phyloP scores from a whole-genome alignment of 1,284 basidiomycete species.

The Sanghuangporus baumii region DNA sequence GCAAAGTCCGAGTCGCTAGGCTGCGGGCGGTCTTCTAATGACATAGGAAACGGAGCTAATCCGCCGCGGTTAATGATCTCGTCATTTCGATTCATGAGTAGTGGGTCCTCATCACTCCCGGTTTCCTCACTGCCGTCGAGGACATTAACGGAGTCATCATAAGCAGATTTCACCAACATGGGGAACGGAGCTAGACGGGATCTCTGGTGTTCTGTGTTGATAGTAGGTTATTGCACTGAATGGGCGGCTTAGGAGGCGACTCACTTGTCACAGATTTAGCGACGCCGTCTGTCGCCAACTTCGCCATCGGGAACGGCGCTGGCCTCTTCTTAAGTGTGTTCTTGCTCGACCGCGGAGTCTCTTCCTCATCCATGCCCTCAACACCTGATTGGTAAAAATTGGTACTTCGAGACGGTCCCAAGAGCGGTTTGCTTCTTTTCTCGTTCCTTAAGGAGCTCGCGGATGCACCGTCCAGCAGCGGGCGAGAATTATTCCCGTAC shows the following conservation, averaged over 20 bases:
- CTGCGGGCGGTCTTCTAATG: background rate
- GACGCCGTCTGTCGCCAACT: background rate
- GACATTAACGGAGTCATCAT: background rate
- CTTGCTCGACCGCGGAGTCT: background rate
- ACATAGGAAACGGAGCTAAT: slow-evolving; percentile 13
- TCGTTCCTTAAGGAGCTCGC: background rate
- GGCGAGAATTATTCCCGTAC: background rate
- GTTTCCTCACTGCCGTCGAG: background rate
- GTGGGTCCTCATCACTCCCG: background rate
- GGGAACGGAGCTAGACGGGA: background rate
- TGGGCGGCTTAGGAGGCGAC: background rate
- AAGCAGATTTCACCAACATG: background rate
- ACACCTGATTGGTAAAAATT: background rate
- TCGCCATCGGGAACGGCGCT: background rate
- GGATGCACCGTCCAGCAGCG: background rate
- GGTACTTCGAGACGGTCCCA: background rate
- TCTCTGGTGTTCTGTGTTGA: background rate
- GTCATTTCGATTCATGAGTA: background rate
- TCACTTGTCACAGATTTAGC: background rate
- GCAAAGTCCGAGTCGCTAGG: background rate
- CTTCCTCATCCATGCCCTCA: background rate
- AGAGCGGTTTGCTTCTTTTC: background rate
- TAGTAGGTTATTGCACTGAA: background rate
- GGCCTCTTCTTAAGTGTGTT: background rate
- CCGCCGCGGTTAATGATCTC: slow-evolving; percentile 5